Percentiles rank a stretch among this genome's conserved stretches.
Evolutionary conservation across 345 rosid species (phyloP).

Genomic region (Lumnitzera littorea): DNA sequence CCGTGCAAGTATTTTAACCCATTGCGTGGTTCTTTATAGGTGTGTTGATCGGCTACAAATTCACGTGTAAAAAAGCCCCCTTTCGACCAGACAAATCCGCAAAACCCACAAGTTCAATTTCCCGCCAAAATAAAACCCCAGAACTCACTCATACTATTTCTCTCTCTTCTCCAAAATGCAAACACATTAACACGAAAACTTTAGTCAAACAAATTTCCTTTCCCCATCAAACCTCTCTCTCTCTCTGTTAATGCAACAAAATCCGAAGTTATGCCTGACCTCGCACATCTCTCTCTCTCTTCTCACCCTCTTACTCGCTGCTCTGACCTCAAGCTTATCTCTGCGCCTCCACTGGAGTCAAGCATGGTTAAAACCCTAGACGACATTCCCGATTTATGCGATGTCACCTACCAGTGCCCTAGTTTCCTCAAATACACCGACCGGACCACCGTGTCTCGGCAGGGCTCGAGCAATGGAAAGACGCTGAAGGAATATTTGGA

Average conservation of each 20-base stretch:
- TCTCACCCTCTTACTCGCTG: constrained; percentile 30
- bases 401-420: too few relatives aligned
- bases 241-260: constrained; percentile 2
- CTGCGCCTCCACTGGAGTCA: constrained; percentile 12
- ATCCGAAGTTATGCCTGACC: constrained; percentile 29
- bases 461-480: constrained; percentile 20
- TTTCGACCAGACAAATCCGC: background rate
- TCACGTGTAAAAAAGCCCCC: too few relatives aligned
- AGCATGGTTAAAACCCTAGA: constrained; percentile 19
- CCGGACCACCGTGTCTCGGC: constrained; percentile 9
- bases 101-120: constrained; percentile 8
- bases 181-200: too few relatives aligned
- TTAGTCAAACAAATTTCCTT: too few relatives aligned
- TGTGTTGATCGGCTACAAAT: too few relatives aligned
- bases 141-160: background rate
- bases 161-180: background rate
- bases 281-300: constrained; percentile 18
- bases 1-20: background rate
- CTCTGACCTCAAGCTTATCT: constrained; percentile 24
- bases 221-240: constrained; percentile 3
- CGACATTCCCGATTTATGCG: background rate
- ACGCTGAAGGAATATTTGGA: constrained; percentile 32
- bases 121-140: constrained; percentile 26
- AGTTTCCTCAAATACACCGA: background rate
- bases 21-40: too few relatives aligned